Evolutionary conservation across 73 alveolate species (phyloP), one percentile per base, ranked within the genome.

Genomic region (Effrenium voratum): DNA sequence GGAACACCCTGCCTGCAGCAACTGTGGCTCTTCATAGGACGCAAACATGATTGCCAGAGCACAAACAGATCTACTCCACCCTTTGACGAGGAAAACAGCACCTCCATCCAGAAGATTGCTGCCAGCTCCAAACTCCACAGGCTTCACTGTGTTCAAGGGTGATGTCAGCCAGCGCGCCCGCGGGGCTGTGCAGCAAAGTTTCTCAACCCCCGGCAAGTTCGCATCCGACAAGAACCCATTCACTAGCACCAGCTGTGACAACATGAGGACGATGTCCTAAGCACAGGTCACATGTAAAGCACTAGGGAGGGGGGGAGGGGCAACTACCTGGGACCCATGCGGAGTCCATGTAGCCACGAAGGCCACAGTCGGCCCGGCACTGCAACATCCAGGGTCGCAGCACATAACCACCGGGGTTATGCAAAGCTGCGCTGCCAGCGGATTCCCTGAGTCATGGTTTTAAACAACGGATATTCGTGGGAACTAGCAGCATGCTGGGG

Each of bases 31-130:
- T 43, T 75, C 40, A 5, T 8, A 75, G 40, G 86, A 52, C 2
- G 86, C 86, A 6, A 75, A 40, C n/a, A 75, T 5, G 41, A 75
- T 36, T 41, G 59, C 86, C 45, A 40, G n/a, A 1, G 40, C 59
- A 36, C 86, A 75, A 4, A 75, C 86, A 2, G 86, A 75, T 2
- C 86, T 52, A 26, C 41, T 75, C 86, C 86, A 75, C 1, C 86
- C 86, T 45, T 75, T 75, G 59, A 75, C 86, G 44, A 77, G 10
- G 66, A 77, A 77, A 28, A 77, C n/a, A 2, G 28, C 43, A 22
- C 88, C 88, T 22, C 66, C 66, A 2, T 28, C 5, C 1, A 44
- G 66, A 40, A 77, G 43, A 26, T 2, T 5, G 40, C 66, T 57
- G 15, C 45, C 44, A 6, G 30, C 46, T 2, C 44, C 43, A 2